A percentile compares a stretch with the other conserved stretches of the same genome.
phyloP scores from a whole-genome alignment of 306 rosid species.

The Oemleria cerasiformis region DNA sequence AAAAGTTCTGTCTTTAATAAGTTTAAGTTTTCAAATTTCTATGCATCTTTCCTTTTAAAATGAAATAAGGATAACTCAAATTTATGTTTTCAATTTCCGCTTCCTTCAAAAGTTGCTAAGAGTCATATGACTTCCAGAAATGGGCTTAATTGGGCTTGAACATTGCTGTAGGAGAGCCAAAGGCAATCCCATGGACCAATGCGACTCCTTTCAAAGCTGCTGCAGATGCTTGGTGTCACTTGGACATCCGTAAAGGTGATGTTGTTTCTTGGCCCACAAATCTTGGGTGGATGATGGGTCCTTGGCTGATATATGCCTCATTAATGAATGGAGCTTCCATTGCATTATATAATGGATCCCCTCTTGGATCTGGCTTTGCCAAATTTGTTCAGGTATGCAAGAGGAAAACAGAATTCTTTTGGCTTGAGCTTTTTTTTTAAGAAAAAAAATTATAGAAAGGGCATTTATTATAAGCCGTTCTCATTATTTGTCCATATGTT shows the following conservation, averaged over 20 bases:
- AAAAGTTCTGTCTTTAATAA: not conserved
- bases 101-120: not conserved
- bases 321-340: constrained; percentile 89
- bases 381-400: constrained; percentile 73
- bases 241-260: constrained; percentile 79
- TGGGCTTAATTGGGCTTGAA: constrained; percentile 22
- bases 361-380: constrained; percentile 83
- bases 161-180: constrained; percentile 74
- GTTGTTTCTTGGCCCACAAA: constrained; percentile 92
- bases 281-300: constrained; percentile 99
- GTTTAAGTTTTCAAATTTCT: no score
- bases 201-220: constrained; percentile 88
- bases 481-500: not conserved
- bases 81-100: not conserved
- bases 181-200: constrained; percentile 96
- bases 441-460: not conserved
- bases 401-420: not conserved
- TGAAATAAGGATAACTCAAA: not conserved
- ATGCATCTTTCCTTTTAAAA: no score
- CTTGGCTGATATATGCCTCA: constrained; percentile 94
- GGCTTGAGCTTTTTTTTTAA: not conserved
- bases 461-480: not conserved
- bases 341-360: constrained; percentile 86
- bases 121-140: constrained; percentile 17
- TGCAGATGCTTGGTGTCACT: constrained; percentile 95